These are phyloP conservation scores for Penicillium manginii DNA, from an alignment of 495 filamentous ascomycete species.

Conservation along the genomic window DNA sequence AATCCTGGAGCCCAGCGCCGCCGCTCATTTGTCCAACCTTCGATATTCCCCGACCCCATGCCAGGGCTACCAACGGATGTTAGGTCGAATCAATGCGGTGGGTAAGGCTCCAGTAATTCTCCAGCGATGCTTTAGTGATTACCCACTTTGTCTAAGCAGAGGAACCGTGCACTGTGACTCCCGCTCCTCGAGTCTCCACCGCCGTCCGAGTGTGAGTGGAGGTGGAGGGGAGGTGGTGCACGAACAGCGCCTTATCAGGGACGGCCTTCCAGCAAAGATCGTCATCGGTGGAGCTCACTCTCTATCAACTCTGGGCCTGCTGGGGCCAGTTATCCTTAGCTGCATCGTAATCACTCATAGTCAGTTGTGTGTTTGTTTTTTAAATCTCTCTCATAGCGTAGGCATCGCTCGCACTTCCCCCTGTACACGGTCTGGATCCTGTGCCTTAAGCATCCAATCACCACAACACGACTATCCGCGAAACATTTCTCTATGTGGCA, in stretches of 20 bases:
- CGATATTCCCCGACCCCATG: conserved; percentile 24
- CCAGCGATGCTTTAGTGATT: conserved; percentile 2
- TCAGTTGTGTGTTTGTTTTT: conserved; percentile 1
- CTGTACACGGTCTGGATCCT: background rate
- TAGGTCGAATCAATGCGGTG: conserved; percentile 1
- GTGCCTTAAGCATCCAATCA: background rate
- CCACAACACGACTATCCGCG: background rate
- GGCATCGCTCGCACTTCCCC: background rate
- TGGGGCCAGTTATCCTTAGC: conserved; percentile 11
- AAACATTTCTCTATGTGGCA: conserved; percentile 14
- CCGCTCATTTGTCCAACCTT: conserved; percentile 23
- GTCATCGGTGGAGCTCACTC: conserved; percentile 18
- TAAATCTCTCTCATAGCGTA: background rate
- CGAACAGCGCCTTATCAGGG: conserved; percentile 17
- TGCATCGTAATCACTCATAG: conserved; percentile 6
- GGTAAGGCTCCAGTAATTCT: background rate
- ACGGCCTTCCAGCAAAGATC: conserved; percentile 24
- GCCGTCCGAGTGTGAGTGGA: conserved; percentile 4
- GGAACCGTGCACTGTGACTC: conserved; percentile 13
- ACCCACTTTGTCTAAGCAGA: background rate
- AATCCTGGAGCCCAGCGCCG: background rate
- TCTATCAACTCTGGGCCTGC: background rate
- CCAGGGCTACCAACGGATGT: background rate
- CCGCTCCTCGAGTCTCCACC: conserved; percentile 13
- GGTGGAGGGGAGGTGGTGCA: conserved; percentile 1